These are phyloP conservation scores for Clathrus columnatus DNA, from an alignment of 768 basidiomycete genomes.

Conservation along the genomic window DNA sequence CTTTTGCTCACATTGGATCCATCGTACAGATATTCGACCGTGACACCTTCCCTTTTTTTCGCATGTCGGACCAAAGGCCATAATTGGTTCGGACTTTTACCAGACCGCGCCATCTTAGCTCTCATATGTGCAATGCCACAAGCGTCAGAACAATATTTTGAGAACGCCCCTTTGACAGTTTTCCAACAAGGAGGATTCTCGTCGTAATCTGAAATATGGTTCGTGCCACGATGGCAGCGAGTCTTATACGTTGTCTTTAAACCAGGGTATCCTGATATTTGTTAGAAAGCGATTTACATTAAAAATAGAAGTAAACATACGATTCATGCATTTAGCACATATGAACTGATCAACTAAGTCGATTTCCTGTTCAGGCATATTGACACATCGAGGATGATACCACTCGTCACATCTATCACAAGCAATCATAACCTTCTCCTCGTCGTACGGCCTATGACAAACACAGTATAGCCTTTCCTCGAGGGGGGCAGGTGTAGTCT, in stretches of 20 bases:
- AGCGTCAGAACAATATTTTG: constrained; percentile 87
- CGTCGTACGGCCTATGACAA: constrained; percentile 81
- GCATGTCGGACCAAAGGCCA: constrained; percentile 71
- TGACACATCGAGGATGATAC: constrained; percentile 84
- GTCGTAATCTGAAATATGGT: constrained; percentile 48
- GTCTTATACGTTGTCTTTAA: constrained; percentile 72
- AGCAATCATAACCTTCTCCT: constrained; percentile 85
- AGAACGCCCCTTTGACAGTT: constrained; percentile 71
- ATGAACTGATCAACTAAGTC: constrained; percentile 91
- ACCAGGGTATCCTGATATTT: constrained; percentile 42
- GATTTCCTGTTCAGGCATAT: constrained; percentile 70
- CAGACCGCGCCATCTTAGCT: constrained; percentile 58
- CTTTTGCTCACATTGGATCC: constrained; percentile 21
- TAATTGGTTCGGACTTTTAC: constrained; percentile 52
- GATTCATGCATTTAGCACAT: constrained; percentile 69
- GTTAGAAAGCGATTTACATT: neutral
- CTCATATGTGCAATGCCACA: constrained; percentile 63
- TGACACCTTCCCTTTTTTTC: constrained; percentile 58
- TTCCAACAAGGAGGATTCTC: constrained; percentile 51
- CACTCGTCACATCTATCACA: constrained; percentile 93
- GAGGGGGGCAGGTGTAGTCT: constrained; percentile 31
- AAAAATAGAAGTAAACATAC: constrained; percentile 37
- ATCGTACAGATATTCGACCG: constrained; percentile 35
- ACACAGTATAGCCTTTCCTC: constrained; percentile 78
- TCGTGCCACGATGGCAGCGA: constrained; percentile 64